Conservation (phyloP, 2,329 filamentous ascomycete species). For the Aspergillus sp. region DNA sequence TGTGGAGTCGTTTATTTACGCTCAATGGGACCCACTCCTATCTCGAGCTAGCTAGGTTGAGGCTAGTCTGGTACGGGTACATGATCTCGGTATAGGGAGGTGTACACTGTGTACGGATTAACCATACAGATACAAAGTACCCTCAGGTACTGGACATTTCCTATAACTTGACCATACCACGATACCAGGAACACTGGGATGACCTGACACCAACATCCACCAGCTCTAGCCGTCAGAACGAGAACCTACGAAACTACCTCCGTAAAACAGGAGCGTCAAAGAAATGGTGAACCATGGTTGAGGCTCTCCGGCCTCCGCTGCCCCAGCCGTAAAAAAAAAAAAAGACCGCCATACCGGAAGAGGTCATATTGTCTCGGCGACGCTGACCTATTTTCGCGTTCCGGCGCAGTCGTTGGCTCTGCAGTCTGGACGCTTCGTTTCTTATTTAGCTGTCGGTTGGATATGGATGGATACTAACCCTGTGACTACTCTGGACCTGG, state of each 20-base stretch:
- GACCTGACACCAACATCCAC: background rate
- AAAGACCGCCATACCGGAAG: constrained; percentile 21
- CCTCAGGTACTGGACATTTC: background rate
- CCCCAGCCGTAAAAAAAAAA: constrained; percentile 15
- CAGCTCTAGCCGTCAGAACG: constrained; percentile 9
- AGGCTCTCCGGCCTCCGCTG: constrained; percentile 24
- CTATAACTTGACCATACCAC: background rate
- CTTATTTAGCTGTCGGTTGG: background rate
- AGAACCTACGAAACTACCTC: background rate
- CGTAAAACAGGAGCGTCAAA: background rate
- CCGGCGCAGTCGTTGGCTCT: constrained; percentile 10
- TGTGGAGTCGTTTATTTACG: constrained; percentile 27
- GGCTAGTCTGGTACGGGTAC: constrained; percentile 1
- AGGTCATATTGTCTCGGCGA: constrained; percentile 24
- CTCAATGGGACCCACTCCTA: constrained; percentile 18
- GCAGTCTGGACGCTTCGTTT: background rate
- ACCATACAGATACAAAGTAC: background rate
- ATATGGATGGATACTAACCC: no score
- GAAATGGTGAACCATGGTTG: constrained; percentile 28
- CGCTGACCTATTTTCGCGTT: constrained; percentile 19
- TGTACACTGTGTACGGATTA: no score
- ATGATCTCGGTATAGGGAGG: constrained; percentile 1
- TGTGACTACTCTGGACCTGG: no score
- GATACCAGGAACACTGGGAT: background rate
- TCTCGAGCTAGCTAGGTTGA: constrained; percentile 8